A percentile compares a stretch with the other conserved stretches of the same genome.
These are phyloP conservation scores for Populus hybrid DNA, from an alignment of 441 rosid species.

Conservation along the genomic window DNA sequence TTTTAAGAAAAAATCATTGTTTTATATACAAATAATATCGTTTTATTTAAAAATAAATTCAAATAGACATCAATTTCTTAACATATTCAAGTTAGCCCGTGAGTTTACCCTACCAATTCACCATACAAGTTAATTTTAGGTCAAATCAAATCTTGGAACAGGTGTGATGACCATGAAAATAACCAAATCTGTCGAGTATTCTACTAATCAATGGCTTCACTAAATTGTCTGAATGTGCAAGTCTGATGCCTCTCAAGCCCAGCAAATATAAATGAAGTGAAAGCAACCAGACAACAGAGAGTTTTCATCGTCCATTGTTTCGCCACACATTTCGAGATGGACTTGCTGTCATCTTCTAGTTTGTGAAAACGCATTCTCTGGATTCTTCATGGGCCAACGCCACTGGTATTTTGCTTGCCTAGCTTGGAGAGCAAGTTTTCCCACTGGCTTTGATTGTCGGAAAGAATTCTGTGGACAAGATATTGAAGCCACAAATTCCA, in stretches of 20 bases:
- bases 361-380: too few relatives aligned
- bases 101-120: too few relatives aligned
- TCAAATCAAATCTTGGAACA: too few relatives aligned
- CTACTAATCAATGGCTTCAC: neutral
- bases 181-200: neutral
- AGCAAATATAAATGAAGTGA: neutral
- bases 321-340: neutral
- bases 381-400: neutral
- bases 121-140: too few relatives aligned
- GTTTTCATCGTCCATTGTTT: neutral
- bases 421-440: neutral
- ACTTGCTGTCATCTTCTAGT: neutral
- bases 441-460: neutral
- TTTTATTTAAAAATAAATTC: too few relatives aligned
- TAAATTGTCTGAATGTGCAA: neutral
- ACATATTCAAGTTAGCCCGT: too few relatives aligned
- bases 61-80: too few relatives aligned
- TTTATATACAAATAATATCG: too few relatives aligned
- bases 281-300: neutral
- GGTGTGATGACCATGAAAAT: too few relatives aligned
- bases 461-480: neutral
- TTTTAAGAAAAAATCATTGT: too few relatives aligned
- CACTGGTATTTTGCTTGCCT: neutral
- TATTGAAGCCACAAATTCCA: neutral
- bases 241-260: neutral